Evolutionary conservation across 2,329 filamentous ascomycete genomes (phyloP).

Genomic region (Verruconis gallopava): DNA sequence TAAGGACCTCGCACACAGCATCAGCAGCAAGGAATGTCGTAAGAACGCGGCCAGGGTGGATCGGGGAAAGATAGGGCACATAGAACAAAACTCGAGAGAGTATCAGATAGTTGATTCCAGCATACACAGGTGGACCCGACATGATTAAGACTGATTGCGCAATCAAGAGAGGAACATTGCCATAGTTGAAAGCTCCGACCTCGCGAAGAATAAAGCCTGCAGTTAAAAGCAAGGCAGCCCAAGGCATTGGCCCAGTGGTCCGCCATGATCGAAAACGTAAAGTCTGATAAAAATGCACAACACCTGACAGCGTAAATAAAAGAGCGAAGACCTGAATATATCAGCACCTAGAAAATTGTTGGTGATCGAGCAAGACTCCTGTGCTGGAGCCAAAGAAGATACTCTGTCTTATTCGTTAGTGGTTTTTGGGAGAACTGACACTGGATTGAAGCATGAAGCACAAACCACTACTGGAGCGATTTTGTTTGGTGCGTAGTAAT

Average conservation of each 20-base stretch:
- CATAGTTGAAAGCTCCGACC: constrained; percentile 36
- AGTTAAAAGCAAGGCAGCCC: constrained; percentile 42
- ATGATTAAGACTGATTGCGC: constrained; percentile 26
- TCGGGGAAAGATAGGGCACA: constrained; percentile 44
- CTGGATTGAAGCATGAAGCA: no score
- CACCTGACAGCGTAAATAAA: constrained; percentile 35
- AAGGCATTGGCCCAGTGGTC: constrained; percentile 41
- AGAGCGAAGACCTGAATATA: no score
- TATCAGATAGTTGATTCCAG: constrained; percentile 49
- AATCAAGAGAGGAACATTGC: constrained; percentile 27
- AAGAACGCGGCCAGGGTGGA: constrained; percentile 45
- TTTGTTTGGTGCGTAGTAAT: constrained; percentile 42
- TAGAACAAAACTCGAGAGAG: constrained; percentile 49
- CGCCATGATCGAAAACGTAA: constrained; percentile 45
- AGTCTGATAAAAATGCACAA: constrained; percentile 42
- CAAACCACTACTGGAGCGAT: constrained; percentile 41
- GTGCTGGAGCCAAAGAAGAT: no score
- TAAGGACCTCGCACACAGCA: constrained; percentile 36
- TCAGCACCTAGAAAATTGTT: no score
- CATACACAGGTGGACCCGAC: constrained; percentile 39
- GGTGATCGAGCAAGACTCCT: no score
- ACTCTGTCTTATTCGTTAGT: no score
- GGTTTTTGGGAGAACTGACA: no score
- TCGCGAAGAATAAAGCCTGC: constrained; percentile 43
- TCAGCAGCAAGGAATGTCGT: constrained; percentile 45